A percentile compares a stretch with the other conserved stretches of the same genome.
Evolutionary conservation across 1,284 basidiomycete genomes (phyloP).

Genomic region (Sporisorium graminicola): DNA sequence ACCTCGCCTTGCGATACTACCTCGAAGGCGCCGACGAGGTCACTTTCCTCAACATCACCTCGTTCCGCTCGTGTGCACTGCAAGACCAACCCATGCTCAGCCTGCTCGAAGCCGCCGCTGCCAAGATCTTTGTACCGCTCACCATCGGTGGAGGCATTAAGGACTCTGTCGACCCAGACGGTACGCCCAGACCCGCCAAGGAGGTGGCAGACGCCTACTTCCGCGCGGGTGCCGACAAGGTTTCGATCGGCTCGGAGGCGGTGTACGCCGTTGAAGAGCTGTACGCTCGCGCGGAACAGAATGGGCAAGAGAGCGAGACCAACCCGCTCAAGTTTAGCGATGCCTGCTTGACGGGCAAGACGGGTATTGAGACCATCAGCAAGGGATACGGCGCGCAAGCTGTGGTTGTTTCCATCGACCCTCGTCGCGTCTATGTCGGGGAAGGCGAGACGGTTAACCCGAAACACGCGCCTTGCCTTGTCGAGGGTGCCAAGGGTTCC

Average conservation of each 20-base stretch:
- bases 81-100: constrained; percentile 98
- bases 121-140: constrained; percentile 94
- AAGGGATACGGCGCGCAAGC: constrained; percentile 93
- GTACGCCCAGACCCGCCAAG: constrained; percentile 84
- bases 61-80: constrained; percentile 94
- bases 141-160: constrained; percentile 99
- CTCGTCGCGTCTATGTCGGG: constrained; percentile 87
- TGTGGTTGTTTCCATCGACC: constrained; percentile 97
- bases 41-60: constrained; percentile 98
- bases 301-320: constrained; percentile 72
- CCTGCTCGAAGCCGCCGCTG: constrained; percentile 89
- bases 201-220: constrained; percentile 98
- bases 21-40: constrained; percentile 92
- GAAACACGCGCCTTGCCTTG: constrained; percentile 68
- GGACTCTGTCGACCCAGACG: constrained; percentile 94
- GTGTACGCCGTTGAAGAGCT: constrained; percentile 92
- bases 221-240: constrained; percentile 95
- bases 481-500: constrained; percentile 72
- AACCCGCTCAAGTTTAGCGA: constrained; percentile 56
- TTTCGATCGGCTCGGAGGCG: constrained; percentile 94
- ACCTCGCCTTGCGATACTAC: constrained; percentile 89
- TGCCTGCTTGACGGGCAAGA: constrained; percentile 71
- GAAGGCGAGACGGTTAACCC: constrained; percentile 72
- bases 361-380: constrained; percentile 94
- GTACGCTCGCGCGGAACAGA: constrained; percentile 77